Conservation (phyloP, 129 eudicot genomes). For the Escallonia herrerae region DNA sequence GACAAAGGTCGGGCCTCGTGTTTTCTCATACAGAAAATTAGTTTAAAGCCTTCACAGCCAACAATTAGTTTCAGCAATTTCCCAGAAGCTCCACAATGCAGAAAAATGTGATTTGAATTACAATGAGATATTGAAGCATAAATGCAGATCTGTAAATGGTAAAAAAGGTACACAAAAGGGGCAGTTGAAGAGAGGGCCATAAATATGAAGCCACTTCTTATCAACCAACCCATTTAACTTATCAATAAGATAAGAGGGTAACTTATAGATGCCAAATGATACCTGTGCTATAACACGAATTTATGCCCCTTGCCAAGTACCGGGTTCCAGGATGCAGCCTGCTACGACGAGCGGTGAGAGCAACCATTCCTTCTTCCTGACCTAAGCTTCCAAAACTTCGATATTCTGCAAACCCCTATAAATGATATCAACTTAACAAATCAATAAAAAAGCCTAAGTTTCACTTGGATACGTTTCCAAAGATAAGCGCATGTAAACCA, state of each 20-base stretch:
- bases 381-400: slow-evolving; percentile 87
- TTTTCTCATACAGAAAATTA: too few relatives aligned
- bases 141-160: neutral
- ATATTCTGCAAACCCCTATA: slow-evolving; percentile 90
- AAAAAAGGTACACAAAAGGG: neutral
- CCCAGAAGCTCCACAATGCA: neutral
- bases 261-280: neutral
- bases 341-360: slow-evolving; percentile 94
- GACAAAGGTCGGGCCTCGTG: too few relatives aligned
- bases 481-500: too few relatives aligned
- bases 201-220: too few relatives aligned
- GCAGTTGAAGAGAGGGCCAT: too few relatives aligned
- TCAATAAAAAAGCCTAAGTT: too few relatives aligned
- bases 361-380: slow-evolving; percentile 87
- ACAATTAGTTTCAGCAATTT: neutral
- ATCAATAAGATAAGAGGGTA: too few relatives aligned
- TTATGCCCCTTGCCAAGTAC: slow-evolving; percentile 91
- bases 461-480: too few relatives aligned
- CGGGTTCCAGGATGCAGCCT: slow-evolving; percentile 99
- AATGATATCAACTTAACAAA: neutral
- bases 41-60: neutral
- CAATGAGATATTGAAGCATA: neutral
- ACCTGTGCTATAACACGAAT: slow-evolving; percentile 94
- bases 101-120: neutral
- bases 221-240: too few relatives aligned